A percentile compares a stretch with the other conserved stretches of the same genome.
Evolutionary conservation across 2,329 filamentous ascomycete species (phyloP).

Genomic region (Hysterium pulicare): DNA sequence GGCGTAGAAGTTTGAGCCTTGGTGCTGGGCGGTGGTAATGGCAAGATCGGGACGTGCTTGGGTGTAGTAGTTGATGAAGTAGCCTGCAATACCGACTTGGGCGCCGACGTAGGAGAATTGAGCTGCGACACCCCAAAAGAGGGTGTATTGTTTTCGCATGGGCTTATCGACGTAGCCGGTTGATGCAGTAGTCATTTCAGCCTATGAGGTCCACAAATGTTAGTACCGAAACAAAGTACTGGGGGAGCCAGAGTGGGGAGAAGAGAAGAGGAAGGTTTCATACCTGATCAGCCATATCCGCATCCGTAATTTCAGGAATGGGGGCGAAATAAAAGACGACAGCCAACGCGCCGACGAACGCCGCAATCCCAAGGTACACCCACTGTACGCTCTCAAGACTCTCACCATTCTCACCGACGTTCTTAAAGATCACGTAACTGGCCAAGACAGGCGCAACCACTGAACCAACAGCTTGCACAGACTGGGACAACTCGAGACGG

Average conservation of each 20-base stretch:
- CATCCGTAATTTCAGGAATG: slow-evolving; percentile 52
- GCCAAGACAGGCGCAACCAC: slow-evolving; percentile 71
- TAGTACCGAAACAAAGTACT: no score
- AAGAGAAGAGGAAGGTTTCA: slow-evolving; percentile 14
- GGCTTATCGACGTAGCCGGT: slow-evolving; percentile 58
- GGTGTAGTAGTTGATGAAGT: slow-evolving; percentile 40
- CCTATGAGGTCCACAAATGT: no score
- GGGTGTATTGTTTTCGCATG: slow-evolving; percentile 58
- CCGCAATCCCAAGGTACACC: slow-evolving; percentile 76
- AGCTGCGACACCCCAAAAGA: slow-evolving; percentile 33
- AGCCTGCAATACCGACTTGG: slow-evolving; percentile 55
- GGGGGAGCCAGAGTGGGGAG: not conserved
- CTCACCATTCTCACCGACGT: slow-evolving; percentile 53
- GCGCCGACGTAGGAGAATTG: slow-evolving; percentile 55
- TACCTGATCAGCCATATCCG: slow-evolving; percentile 30
- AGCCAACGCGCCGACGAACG: slow-evolving; percentile 67
- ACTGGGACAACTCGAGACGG: slow-evolving; percentile 73
- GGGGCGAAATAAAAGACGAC: slow-evolving; percentile 63
- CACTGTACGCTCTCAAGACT: slow-evolving; percentile 69
- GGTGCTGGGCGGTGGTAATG: slow-evolving; percentile 23
- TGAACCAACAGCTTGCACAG: slow-evolving; percentile 72
- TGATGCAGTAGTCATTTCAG: slow-evolving; percentile 34
- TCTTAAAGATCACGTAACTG: slow-evolving; percentile 69
- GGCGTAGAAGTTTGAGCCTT: slow-evolving; percentile 38
- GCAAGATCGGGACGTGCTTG: slow-evolving; percentile 30